These are phyloP conservation scores for Margaritispora aquatica DNA, from an alignment of 495 filamentous ascomycete genomes.

Conservation along the genomic window DNA sequence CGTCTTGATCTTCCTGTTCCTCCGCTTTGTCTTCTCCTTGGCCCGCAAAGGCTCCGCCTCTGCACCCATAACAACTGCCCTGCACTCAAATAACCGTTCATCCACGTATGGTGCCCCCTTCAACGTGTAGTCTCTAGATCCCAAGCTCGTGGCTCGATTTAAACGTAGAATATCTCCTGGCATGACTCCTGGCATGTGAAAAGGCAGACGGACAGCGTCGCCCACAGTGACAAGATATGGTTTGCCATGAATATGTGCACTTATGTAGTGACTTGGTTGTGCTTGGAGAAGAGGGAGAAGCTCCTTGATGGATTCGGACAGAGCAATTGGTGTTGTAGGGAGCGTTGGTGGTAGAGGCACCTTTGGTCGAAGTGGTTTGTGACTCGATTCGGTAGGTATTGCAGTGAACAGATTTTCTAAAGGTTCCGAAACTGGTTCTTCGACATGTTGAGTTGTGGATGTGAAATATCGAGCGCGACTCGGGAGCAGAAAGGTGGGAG, in stretches of 20 bases:
- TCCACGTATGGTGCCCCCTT: slow-evolving; percentile 74
- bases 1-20: slow-evolving; percentile 65
- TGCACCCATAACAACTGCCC: slow-evolving; percentile 76
- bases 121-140: slow-evolving; percentile 85
- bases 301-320: slow-evolving; percentile 52
- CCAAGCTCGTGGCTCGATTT: slow-evolving; percentile 71
- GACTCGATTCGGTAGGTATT: not conserved
- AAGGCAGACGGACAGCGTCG: slow-evolving; percentile 87
- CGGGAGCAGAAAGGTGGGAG: slow-evolving; percentile 33
- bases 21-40: slow-evolving; percentile 90
- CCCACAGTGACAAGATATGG: slow-evolving; percentile 89
- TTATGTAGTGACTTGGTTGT: slow-evolving; percentile 81
- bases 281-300: slow-evolving; percentile 71
- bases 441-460: slow-evolving; percentile 23
- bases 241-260: slow-evolving; percentile 74
- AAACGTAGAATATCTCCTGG: slow-evolving; percentile 82
- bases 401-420: not conserved
- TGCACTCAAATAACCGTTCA: slow-evolving; percentile 74
- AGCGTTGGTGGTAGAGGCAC: slow-evolving; percentile 12
- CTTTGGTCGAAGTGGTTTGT: not conserved
- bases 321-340: slow-evolving; percentile 25
- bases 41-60: slow-evolving; percentile 83
- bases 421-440: slow-evolving; percentile 3
- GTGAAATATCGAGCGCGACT: slow-evolving; percentile 23
- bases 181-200: slow-evolving; percentile 76